phyloP scores from a whole-genome alignment of 2,329 filamentous ascomycete genomes.

The Zymoseptoria pseudotritici region DNA sequence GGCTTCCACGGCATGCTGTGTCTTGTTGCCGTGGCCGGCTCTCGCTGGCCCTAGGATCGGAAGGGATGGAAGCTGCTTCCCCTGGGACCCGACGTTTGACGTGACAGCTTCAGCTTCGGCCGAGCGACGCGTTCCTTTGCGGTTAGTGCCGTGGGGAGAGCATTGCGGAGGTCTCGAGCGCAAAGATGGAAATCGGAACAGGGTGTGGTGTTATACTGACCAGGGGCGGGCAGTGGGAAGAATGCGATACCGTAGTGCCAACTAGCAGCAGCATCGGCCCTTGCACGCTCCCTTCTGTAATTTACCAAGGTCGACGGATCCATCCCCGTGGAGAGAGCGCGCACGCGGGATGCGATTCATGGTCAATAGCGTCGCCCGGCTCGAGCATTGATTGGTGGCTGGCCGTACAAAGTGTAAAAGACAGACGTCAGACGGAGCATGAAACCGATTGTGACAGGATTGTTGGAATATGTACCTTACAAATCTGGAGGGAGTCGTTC shows the following conservation, averaged over 20 bases:
- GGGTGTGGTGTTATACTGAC: not conserved
- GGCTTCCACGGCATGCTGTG: slow-evolving; percentile 85
- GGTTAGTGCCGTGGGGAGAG: not conserved
- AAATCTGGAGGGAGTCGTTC: not conserved
- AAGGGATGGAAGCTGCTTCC: not conserved
- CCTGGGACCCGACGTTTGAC: not conserved
- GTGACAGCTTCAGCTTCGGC: not conserved
- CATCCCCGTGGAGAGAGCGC: not conserved
- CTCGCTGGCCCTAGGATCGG: not conserved
- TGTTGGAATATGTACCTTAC: not conserved
- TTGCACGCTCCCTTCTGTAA: not conserved
- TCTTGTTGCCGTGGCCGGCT: not conserved
- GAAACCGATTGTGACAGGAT: not conserved
- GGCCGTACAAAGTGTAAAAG: not conserved
- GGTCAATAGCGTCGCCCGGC: not conserved
- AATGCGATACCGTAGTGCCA: not conserved
- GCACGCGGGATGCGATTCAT: not conserved
- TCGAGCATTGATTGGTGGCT: not conserved
- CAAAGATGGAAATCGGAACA: not conserved
- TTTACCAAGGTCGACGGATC: not conserved
- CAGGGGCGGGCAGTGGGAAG: not conserved
- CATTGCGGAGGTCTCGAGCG: not conserved
- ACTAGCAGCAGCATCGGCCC: not conserved
- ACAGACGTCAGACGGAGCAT: not conserved
- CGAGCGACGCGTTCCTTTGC: not conserved